Evolutionary conservation across 169 alveolate genomes (phyloP).

Genomic region (Theileria equi): DNA sequence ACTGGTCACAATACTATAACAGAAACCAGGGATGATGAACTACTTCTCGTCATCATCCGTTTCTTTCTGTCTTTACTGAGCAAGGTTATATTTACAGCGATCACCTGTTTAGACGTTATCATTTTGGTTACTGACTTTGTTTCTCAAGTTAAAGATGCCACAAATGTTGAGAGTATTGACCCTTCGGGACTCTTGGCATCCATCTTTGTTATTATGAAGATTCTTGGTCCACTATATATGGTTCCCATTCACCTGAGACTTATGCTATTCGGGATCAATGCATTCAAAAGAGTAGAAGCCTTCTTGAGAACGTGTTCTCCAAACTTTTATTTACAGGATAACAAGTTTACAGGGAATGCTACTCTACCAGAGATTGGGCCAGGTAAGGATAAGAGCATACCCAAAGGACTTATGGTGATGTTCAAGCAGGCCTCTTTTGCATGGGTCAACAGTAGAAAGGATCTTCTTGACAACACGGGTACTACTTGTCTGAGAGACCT

Average conservation of each 20-base stretch:
- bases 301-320: slow-evolving; percentile 36
- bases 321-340: slow-evolving; percentile 23
- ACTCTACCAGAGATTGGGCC: background rate
- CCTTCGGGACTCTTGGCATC: slow-evolving; percentile 23
- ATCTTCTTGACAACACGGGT: background rate
- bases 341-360: background rate
- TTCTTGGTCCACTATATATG: slow-evolving; percentile 25
- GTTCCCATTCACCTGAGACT: slow-evolving; percentile 21
- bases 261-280: slow-evolving; percentile 2
- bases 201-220: slow-evolving; percentile 14
- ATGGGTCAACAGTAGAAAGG: slow-evolving; percentile 22
- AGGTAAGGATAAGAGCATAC: background rate
- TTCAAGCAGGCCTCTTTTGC: slow-evolving; percentile 39
- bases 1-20: slow-evolving; percentile 21
- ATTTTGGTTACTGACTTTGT: slow-evolving; percentile 34
- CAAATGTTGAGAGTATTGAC: slow-evolving; percentile 12
- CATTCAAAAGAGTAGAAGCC: slow-evolving; percentile 22
- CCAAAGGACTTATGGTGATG: slow-evolving; percentile 6
- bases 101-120: slow-evolving; percentile 1
- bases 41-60: slow-evolving; percentile 22
- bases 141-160: background rate
- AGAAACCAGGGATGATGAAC: slow-evolving; percentile 30
- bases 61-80: slow-evolving; percentile 13
- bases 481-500: background rate
- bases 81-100: background rate